Percentiles rank a stretch among this genome's conserved stretches.
These are phyloP conservation scores for Colletotrichum horii DNA, from an alignment of 2,329 filamentous ascomycete species.

Conservation along the genomic window DNA sequence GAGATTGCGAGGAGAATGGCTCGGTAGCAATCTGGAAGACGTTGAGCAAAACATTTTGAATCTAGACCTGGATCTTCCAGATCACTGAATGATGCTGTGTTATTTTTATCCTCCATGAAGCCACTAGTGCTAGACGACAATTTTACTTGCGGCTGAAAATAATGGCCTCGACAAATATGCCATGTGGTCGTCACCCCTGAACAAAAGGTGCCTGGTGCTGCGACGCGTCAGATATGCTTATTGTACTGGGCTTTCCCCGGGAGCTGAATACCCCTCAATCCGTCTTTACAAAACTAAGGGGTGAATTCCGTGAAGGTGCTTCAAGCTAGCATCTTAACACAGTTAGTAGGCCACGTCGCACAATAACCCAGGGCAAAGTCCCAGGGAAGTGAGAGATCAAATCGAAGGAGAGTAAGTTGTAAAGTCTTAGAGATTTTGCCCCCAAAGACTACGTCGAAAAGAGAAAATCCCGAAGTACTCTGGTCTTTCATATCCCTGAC, in stretches of 20 bases:
- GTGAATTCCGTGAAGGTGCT: not conserved
- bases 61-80: not conserved
- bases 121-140: not conserved
- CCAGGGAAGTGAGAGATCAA: not conserved
- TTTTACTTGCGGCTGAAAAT: not conserved
- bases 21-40: not conserved
- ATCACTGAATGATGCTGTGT: not conserved
- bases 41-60: not conserved
- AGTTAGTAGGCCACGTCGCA: not conserved
- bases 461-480: not conserved
- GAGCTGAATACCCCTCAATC: not conserved
- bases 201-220: not conserved
- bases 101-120: not conserved
- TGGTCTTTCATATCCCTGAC: not conserved
- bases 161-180: not conserved
- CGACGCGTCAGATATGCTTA: not conserved
- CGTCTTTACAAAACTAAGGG: not conserved
- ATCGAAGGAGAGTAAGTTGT: not conserved
- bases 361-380: not conserved
- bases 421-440: not conserved
- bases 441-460: not conserved
- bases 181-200: not conserved
- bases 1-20: not conserved
- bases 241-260: not conserved
- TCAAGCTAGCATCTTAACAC: not conserved